phyloP scores from a whole-genome alignment of 1,284 basidiomycete genomes.

The Trichosporon sp. region DNA sequence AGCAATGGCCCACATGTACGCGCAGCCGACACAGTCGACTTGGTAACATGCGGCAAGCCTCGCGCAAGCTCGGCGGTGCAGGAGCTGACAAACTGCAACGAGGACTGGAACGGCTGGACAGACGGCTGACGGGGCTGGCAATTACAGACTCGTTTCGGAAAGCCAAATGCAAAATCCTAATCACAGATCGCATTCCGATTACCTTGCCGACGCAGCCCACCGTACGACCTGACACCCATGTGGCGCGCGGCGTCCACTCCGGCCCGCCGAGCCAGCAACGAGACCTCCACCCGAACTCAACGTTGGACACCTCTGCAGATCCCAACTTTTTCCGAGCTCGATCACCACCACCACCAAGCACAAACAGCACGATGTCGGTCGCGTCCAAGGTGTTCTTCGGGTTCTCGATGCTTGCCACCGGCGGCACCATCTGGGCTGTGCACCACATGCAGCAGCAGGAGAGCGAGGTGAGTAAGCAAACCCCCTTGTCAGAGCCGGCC shows the following conservation, averaged over 20 bases:
- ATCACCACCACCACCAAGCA: background rate
- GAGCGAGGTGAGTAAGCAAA: slow-evolving; percentile 60
- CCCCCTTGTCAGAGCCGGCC: background rate
- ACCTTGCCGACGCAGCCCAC: background rate
- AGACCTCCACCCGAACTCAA: background rate
- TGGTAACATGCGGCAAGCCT: background rate
- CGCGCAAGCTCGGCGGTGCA: too few species aligned
- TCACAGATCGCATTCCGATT: background rate
- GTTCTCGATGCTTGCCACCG: slow-evolving; percentile 63
- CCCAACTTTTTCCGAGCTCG: background rate
- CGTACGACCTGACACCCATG: background rate
- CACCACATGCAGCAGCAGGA: slow-evolving; percentile 84
- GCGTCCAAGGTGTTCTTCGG: slow-evolving; percentile 72
- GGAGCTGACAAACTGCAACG: too few species aligned
- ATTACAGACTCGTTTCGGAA: background rate
- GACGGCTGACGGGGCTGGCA: background rate
- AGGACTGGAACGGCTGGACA: too few species aligned
- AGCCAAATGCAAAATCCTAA: background rate
- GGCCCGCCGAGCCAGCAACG: background rate
- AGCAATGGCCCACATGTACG: background rate
- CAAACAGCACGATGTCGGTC: slow-evolving; percentile 58
- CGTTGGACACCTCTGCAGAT: background rate
- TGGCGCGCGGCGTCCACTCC: background rate
- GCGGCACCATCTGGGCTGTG: slow-evolving; percentile 79
- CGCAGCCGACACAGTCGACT: background rate